Evolutionary conservation across 148 eudicot species (phyloP).

Genomic region (Rhododendron simsii): DNA sequence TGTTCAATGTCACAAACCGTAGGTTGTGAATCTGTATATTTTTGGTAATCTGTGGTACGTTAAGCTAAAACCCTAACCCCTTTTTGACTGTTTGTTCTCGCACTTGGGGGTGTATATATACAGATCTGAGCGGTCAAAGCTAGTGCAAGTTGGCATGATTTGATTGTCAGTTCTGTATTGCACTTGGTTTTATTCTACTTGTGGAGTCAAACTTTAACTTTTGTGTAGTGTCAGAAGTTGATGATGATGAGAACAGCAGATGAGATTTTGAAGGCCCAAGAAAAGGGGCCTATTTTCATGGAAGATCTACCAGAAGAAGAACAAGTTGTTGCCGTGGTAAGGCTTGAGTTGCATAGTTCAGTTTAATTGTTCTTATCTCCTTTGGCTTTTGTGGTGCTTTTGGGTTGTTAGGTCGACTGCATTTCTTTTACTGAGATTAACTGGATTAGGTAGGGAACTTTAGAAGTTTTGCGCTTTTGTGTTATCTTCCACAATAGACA

Average conservation of each 20-base stretch:
- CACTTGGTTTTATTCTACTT: not conserved
- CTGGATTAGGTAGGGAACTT: no score
- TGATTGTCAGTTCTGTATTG: constrained; percentile 9
- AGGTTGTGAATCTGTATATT: no score
- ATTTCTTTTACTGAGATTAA: not conserved
- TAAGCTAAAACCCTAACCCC: no score
- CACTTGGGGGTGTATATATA: no score
- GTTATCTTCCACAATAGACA: no score
- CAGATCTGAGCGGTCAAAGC: no score
- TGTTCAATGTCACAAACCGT: no score
- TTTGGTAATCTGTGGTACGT: no score
- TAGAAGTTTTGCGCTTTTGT: no score
- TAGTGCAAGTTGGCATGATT: no score
- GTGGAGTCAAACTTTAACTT: constrained; percentile 10
- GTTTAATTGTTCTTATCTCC: not conserved
- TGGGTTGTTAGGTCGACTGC: not conserved
- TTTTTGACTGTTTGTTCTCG: no score
- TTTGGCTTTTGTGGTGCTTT: not conserved
- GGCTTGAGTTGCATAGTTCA: constrained; percentile 11
- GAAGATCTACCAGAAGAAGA: constrained; percentile 99
- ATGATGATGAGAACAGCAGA: constrained; percentile 99
- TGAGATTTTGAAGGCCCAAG: constrained; percentile 96
- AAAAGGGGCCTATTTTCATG: constrained; percentile 83
- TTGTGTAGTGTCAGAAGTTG: constrained; percentile 78
- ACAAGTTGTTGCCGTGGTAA: constrained; percentile 70